Conservation (phyloP, 1,139 yeast species). For the Petasospora fabianii region DNA sequence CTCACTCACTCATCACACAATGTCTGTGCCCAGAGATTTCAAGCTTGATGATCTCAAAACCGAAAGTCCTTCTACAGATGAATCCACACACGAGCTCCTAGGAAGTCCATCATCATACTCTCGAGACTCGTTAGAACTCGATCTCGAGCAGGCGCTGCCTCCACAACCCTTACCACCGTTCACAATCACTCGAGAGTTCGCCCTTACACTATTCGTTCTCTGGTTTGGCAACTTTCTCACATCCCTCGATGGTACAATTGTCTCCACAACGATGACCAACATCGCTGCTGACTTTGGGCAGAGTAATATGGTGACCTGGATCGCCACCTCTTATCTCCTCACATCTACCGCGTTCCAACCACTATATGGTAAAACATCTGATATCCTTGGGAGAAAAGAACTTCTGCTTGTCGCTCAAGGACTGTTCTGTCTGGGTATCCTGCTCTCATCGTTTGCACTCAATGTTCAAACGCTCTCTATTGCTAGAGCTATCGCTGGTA, state of each 20-base stretch:
- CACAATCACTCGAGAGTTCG: constrained; percentile 10
- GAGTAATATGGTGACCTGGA: constrained; percentile 57
- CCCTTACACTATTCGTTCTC: constrained; percentile 23
- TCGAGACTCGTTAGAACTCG: constrained; percentile 13
- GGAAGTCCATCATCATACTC: constrained; percentile 1
- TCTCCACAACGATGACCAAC: constrained; percentile 58
- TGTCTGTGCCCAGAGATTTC: neutral
- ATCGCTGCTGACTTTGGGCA: constrained; percentile 61
- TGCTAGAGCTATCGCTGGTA: constrained; percentile 48
- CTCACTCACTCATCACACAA: neutral
- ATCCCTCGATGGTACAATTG: constrained; percentile 62
- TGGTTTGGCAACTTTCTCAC: constrained; percentile 54
- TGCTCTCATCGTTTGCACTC: constrained; percentile 40
- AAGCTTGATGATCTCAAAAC: neutral
- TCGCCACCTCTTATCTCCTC: constrained; percentile 59
- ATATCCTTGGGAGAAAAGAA: constrained; percentile 48
- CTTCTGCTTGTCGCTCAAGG: constrained; percentile 41
- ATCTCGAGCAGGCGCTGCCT: neutral
- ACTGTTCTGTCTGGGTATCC: constrained; percentile 42
- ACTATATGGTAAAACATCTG: constrained; percentile 50
- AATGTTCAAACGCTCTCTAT: constrained; percentile 40
- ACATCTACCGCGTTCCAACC: constrained; percentile 74
- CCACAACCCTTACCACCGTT: constrained; percentile 3
- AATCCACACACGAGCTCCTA: constrained; percentile 6
- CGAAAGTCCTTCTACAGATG: neutral